Base-by-base conservation (phyloP, 2,329 filamentous ascomycete species). In the Nemania diffusa region DNA sequence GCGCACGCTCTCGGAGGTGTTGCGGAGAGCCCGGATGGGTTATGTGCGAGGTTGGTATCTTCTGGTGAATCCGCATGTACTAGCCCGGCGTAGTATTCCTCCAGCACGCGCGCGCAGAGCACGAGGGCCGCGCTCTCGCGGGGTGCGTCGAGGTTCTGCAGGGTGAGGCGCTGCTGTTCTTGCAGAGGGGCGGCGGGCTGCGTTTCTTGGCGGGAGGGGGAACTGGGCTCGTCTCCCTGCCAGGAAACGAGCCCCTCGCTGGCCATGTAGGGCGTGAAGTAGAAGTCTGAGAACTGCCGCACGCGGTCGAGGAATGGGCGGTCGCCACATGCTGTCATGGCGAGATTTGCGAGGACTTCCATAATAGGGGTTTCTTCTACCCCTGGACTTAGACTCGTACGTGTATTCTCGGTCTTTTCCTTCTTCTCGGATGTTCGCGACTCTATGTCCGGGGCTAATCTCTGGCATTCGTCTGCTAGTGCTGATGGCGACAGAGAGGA, bases 31-130 rank as follows among this genome's bases (percentile, higher is more conserved):
- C 17, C 17, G 15, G 2, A 15, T 40, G 37, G 15, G 32, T 34
- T 34, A 7, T 34, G 8, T 34, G 32, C 13, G 32, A 8, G 8
- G 13, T 2, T 7, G 13, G 2, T 8, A 11, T 1, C 32, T 40
- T 11, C 11, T 15, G 2, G 1, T 2, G 37, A 42, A 24, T 65
- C 59, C 11, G 50, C 17, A 44, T 66, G 50, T 46, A 32, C n/a
- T 1, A 69, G 50, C 24, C n/a, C 32, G 11, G 55, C 55, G 40
- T 69, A 69, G 11, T 69, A 69, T 5, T 20, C 44, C 29, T 60
- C 63, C 17, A 69, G 34, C 24, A 66, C 59, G n/a, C 67, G 63
- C 2, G 58, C 63, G 48, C 63, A 65, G n/a, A 69, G 67, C 13
- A 66, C 48, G 37, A 69, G 55, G 46, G 59, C 50, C 3, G 44